These are phyloP conservation scores for Suhomyces canberraensis DNA, from an alignment of 805 yeast genomes.

Conservation along the genomic window DNA sequence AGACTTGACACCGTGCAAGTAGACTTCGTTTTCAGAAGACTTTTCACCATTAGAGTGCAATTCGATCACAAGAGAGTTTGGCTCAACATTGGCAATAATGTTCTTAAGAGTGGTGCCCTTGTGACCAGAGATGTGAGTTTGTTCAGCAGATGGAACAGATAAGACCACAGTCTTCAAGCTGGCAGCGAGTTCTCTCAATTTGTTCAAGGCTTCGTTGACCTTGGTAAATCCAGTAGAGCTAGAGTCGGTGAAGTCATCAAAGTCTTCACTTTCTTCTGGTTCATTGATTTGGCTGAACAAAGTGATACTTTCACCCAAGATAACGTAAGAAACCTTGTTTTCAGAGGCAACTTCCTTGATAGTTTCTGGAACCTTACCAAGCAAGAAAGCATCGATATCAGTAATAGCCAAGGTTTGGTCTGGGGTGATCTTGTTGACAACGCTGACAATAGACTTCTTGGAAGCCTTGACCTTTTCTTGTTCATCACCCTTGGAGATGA, in stretches of 20 bases:
- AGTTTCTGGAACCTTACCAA: slow-evolving; percentile 42
- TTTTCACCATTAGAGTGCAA: slow-evolving; percentile 41
- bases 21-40: slow-evolving; percentile 48
- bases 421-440: slow-evolving; percentile 74
- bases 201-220: slow-evolving; percentile 53
- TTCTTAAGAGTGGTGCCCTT: slow-evolving; percentile 54
- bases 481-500: slow-evolving; percentile 49
- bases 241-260: slow-evolving; percentile 66
- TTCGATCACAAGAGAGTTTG: slow-evolving; percentile 43
- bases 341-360: slow-evolving; percentile 41
- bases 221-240: slow-evolving; percentile 45
- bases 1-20: slow-evolving; percentile 64
- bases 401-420: slow-evolving; percentile 51
- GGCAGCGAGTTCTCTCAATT: slow-evolving; percentile 56
- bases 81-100: slow-evolving; percentile 35
- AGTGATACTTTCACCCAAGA: slow-evolving; percentile 52
- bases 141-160: slow-evolving; percentile 52
- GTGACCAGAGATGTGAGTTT: slow-evolving; percentile 59
- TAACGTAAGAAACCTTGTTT: slow-evolving; percentile 54
- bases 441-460: slow-evolving; percentile 67
- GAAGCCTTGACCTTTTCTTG: slow-evolving; percentile 54
- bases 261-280: slow-evolving; percentile 40
- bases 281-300: slow-evolving; percentile 54
- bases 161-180: slow-evolving; percentile 51
- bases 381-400: slow-evolving; percentile 67